Conservation (phyloP, 2,329 filamentous ascomycete genomes). For the Zelopaecilomyces penicillatus region DNA sequence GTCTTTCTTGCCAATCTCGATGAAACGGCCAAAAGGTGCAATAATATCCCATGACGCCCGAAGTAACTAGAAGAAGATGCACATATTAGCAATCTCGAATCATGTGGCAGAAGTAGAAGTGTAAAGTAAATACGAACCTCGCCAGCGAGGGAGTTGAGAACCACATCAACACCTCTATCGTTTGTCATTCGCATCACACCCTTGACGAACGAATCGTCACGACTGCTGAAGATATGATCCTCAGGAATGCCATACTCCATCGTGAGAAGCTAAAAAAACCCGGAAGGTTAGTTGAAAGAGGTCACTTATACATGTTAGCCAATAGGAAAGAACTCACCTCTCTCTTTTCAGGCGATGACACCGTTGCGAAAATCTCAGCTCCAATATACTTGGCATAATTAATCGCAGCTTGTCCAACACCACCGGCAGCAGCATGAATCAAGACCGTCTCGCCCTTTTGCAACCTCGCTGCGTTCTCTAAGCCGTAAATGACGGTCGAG, state of each 20-base stretch:
- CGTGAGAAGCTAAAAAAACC: conserved; percentile 14
- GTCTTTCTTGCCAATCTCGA: conserved; percentile 28
- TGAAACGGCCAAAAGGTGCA: conserved; percentile 22
- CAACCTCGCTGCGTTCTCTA: conserved; percentile 20
- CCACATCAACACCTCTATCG: conserved; percentile 21
- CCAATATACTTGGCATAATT: conserved; percentile 16
- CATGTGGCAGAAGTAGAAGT: not conserved
- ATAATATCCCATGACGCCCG: conserved; percentile 24
- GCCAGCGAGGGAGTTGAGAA: conserved; percentile 22
- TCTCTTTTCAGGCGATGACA: conserved; percentile 16
- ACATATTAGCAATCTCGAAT: not conserved
- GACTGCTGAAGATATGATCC: conserved; percentile 22
- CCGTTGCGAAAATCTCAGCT: conserved; percentile 21
- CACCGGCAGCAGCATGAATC: conserved; percentile 24
- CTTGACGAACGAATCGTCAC: conserved; percentile 18
- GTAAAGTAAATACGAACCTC: conserved; percentile 7
- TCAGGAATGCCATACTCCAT: conserved; percentile 19
- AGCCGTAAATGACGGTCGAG: conserved; percentile 13
- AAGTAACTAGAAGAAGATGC: conserved; percentile 8
- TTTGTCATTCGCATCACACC: conserved; percentile 18
- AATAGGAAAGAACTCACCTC: conserved; percentile 13
- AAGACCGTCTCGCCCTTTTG: conserved; percentile 24
- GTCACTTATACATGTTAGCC: not conserved
- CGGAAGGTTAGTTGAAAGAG: conserved; percentile 2
- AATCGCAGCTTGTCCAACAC: conserved; percentile 24